phyloP scores from a whole-genome alignment of 441 rosid genomes.

The Caryocar brasiliense region DNA sequence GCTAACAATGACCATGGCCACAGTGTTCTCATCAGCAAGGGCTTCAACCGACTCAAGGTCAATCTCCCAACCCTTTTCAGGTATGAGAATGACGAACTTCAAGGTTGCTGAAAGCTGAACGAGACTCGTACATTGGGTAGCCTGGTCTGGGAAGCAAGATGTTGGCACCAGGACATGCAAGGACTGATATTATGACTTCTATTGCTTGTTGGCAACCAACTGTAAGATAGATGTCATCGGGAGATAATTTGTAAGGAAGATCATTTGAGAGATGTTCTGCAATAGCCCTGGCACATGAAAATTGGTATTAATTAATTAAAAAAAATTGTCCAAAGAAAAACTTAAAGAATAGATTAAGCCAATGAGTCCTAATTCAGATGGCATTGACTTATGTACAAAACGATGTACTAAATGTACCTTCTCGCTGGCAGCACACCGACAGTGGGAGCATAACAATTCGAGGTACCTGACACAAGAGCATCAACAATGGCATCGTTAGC shows the following conservation, averaged over 20 bases:
- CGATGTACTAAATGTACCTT: conserved; percentile 16
- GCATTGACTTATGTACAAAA: background rate
- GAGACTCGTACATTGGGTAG: conserved; percentile 27
- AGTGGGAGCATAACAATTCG: conserved; percentile 31
- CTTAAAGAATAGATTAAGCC: background rate
- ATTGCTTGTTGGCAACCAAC: conserved; percentile 40
- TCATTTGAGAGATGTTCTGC: no score
- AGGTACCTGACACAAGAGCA: conserved; percentile 30
- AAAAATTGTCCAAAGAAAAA: background rate
- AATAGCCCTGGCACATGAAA: background rate
- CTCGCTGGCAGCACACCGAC: conserved; percentile 37
- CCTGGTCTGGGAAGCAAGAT: conserved; percentile 35
- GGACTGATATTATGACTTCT: conserved; percentile 23
- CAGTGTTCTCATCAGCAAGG: conserved; percentile 41
- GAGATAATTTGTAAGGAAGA: conserved; percentile 33
- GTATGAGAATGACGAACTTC: conserved; percentile 38
- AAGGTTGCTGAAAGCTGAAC: conserved; percentile 19
- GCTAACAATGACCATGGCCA: conserved; percentile 33
- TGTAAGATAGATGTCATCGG: conserved; percentile 36
- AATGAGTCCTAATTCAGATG: background rate
- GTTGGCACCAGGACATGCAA: conserved; percentile 40
- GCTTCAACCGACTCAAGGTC: conserved; percentile 35
- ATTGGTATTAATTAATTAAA: background rate
- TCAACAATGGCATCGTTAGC: conserved; percentile 39
- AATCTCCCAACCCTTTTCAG: conserved; percentile 45